Percentiles rank a stretch among this genome's conserved stretches.
Evolutionary conservation across 2,329 filamentous ascomycete genomes (phyloP).

Genomic region (Apiospora sp.): DNA sequence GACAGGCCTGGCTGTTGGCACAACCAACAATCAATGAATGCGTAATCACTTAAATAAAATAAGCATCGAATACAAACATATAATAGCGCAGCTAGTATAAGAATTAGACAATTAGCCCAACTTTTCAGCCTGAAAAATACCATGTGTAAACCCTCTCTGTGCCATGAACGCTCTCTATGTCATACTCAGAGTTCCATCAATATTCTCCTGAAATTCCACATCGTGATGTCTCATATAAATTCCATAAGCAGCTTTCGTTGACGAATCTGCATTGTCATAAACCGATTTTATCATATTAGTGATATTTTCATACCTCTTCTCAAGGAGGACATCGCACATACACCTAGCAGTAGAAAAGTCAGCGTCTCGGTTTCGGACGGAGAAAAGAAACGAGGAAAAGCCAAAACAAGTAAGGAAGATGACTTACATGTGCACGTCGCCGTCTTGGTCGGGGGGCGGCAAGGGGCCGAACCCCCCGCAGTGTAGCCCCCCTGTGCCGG

Average conservation of each 20-base stretch:
- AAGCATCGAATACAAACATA: not conserved
- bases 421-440: not conserved
- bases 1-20: not conserved
- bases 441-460: not conserved
- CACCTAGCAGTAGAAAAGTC: not conserved
- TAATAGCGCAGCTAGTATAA: not conserved
- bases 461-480: not conserved
- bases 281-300: not conserved
- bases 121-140: no score
- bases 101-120: not conserved
- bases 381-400: no score
- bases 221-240: not conserved
- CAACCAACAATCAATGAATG: not conserved
- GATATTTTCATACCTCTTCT: not conserved
- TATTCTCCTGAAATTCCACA: not conserved
- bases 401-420: not conserved
- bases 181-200: not conserved
- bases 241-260: not conserved
- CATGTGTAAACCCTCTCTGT: not conserved
- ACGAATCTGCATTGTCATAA: not conserved
- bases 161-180: not conserved
- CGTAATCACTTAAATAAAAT: not conserved
- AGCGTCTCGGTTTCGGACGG: not conserved
- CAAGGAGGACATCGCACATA: not conserved
- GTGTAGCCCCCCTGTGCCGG: not conserved